Percentiles rank a stretch among this genome's conserved stretches.
These are phyloP conservation scores for Agaricus sinodeliciosus DNA, from an alignment of 768 basidiomycete genomes.

Conservation along the genomic window DNA sequence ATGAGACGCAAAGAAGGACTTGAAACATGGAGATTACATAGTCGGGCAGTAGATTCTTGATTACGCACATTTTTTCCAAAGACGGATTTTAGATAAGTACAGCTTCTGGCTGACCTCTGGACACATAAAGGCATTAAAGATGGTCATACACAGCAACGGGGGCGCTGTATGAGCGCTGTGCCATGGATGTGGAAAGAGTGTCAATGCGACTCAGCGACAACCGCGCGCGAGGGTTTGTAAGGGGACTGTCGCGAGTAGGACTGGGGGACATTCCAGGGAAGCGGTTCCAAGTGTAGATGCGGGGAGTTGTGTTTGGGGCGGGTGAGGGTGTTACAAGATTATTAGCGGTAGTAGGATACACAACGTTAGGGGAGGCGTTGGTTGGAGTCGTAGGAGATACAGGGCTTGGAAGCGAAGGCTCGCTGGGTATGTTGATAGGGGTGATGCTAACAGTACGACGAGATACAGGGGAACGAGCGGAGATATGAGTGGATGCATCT, in stretches of 20 bases:
- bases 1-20: conserved; percentile 1
- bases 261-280: conserved; percentile 24
- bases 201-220: conserved; percentile 52
- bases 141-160: conserved; percentile 34
- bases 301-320: conserved; percentile 48
- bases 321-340: conserved; percentile 41
- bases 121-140: conserved; percentile 7
- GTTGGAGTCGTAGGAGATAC: conserved; percentile 21
- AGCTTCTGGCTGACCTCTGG: conserved; percentile 4
- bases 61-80: background rate
- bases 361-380: conserved; percentile 19
- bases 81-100: background rate
- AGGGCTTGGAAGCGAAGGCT: conserved; percentile 24
- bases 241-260: conserved; percentile 36
- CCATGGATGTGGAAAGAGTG: conserved; percentile 10
- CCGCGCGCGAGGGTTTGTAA: conserved; percentile 54
- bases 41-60: no score
- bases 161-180: conserved; percentile 13
- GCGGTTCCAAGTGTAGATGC: conserved; percentile 48
- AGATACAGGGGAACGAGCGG: conserved; percentile 18
- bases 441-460: conserved; percentile 28
- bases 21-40: background rate
- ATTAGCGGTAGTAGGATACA: conserved; percentile 18
- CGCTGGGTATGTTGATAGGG: conserved; percentile 27
- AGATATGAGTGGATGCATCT: conserved; percentile 6